Base-by-base conservation (phyloP, 2,329 filamentous ascomycete species). In the Lojkania enalia region DNA sequence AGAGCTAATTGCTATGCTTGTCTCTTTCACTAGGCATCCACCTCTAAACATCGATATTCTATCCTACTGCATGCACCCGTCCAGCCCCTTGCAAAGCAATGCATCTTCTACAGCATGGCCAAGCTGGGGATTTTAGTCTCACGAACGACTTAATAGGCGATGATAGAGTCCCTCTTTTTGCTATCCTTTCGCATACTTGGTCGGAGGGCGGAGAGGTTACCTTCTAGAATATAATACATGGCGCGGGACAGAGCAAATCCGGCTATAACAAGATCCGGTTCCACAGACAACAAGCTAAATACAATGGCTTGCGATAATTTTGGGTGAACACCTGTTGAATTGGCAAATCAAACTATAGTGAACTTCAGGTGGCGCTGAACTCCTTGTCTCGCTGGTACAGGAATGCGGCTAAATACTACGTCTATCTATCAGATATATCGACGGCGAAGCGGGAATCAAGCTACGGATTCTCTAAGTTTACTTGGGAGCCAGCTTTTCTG, bases 1-100 rank as follows among this genome's bases (percentile, higher is more conserved):
- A 36, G 31, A 23, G 37, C 35, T 23, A 43, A 38, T 47, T 46
- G 21, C 29, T 29, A 14, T 47, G 29, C 44, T 42, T 35, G 27
- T 43, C 44, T 31, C 33, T 37, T 39, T 35, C 15, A 27, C 18
- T 13, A 39, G 35, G 41, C 39, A 35, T 29, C 39, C 39, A 20
- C 27, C 4, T 42, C 35, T 42, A 20, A 42, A n/a, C n/a, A n/a
- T n/a, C n/a, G n/a, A n/a, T n/a, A n/a, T n/a, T n/a, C n/a, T n/a
- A 21, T 35, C 39, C 39, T 42, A 42, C 39, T 31, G 39, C 39
- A 21, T 42, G 38, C 20, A 6, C 7, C 25, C 25, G 11, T 33
- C 31, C 11, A 33, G 31, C 31, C 16, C 31, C 31, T 7, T n/a
- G n/a, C n/a, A n/a, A n/a, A n/a, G n/a, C n/a, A n/a, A 33, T n/a